Evolutionary conservation across 1,139 yeast genomes (phyloP), one percentile per base, ranked within the genome.

Genomic region (Diutina pseudorugosa): DNA sequence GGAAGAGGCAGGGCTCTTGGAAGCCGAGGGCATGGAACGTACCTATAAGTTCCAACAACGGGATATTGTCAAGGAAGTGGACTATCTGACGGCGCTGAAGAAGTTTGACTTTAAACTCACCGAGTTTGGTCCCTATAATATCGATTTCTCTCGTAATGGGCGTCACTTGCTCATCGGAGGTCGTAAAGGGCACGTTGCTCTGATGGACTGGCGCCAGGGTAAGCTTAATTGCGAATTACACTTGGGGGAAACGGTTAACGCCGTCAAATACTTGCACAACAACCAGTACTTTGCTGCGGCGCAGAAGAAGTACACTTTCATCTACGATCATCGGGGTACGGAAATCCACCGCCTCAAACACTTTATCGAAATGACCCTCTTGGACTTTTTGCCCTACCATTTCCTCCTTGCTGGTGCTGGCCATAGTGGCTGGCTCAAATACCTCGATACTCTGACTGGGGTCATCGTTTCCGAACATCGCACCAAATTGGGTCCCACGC

Each of bases 201-300:
- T 95, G 4, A 84, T 94, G 72, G 97, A 94, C 68, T 94, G 98
- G 98, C 81, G 95, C 64, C 81, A 83, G 50, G 98, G 98, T 12
- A 73, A 72, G 49, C 70, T 93, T 50, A 84, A 81, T 55, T 82
- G 95, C 52, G 99, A 94, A 65, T 67, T 94, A 53, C 82, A 88
- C 62, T 72, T 94, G 27, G 84, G 85, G 60, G 98, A 94, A 67
- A 89, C 98, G 0, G 88, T 90, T 9, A 79, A 88, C 62, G 95
- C 91, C 1, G 96, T 91, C 44, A 86, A 90, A 61, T 90, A 85
- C 70, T 73, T 94, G 57, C 97, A 93, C 62, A 89, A 85, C 63
- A 95, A 90, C 62, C 96, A 91, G 67, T 90, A 77, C 66, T 91
- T 88, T 70, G 99, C 98, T 0, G 96, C 84, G 16, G 98, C 99